Base-by-base conservation (phyloP, 2,329 filamentous ascomycete species). In the Pseudogymnoascus sp. region DNA sequence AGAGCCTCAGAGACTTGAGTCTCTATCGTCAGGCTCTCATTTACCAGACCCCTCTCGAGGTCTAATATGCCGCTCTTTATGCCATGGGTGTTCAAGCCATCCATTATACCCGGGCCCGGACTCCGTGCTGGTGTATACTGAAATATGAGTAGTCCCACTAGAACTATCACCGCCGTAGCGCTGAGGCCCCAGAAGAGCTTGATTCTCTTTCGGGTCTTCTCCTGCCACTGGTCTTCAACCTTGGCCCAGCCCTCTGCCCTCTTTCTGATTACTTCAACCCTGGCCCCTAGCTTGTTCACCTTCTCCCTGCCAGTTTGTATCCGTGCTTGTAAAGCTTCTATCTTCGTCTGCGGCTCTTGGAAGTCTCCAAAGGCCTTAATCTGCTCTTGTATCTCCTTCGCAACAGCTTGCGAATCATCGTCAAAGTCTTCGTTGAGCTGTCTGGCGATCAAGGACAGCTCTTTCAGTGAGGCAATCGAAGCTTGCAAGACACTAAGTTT, bases 201-300 rank as follows among this genome's bases (percentile, higher is more conserved):
- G 64, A 90, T 75, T 58, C 85, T 80, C 69, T 76, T 78, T 63
- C 84, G 76, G n/a, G 85, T 88, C 67, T 78, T 83, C 68, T 88
- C 84, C 73, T 89, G 83, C 79, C 86, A 87, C 67, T 85, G 82
- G 57, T 76, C 78, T 72, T 91, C 88, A 1, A 82, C 80, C 61
- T 77, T 78, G 71, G 89, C 86, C 80, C 87, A 89, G 28, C 77
- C 76, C 69, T 89, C 86, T 12, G 92, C 83, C 6, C 83, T 79
- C 61, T 80, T 74, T 58, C 83, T 79, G 11, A 90, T 86, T 12
- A 78, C 74, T 59, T 87, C 84, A 2, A 93, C 82, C 57, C 89
- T 78, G 43, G 77, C 77, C 62, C 84, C 84, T 37, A 91, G 76
- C 14, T 75, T 73, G 58, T 80, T 77, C 36, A 88, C 84, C 66